Evolutionary conservation across 1,284 basidiomycete genomes (phyloP).

Genomic region (Trichosporon sp.): DNA sequence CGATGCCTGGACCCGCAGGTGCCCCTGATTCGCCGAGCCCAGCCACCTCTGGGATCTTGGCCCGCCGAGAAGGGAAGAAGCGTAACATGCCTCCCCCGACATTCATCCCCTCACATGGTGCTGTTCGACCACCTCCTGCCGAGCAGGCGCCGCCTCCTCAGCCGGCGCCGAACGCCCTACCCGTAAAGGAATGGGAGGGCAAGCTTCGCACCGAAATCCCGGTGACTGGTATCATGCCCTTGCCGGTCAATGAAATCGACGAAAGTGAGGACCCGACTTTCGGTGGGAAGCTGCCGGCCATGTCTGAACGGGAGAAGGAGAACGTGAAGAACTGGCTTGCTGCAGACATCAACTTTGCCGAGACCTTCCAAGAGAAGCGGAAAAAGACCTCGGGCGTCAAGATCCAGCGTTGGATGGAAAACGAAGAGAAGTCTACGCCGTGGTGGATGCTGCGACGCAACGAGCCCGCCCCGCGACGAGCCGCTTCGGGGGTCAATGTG

Average conservation of each 20-base stretch:
- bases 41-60: neutral
- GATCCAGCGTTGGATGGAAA: conserved; percentile 53
- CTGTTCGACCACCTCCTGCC: conserved; percentile 29
- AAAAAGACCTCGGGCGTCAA: conserved; percentile 39
- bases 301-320: conserved; percentile 61
- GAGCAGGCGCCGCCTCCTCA: conserved; percentile 15
- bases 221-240: conserved; percentile 66
- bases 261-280: conserved; percentile 58
- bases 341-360: conserved; percentile 59
- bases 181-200: conserved; percentile 52
- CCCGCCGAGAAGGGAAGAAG: conserved; percentile 27
- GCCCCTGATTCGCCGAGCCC: conserved; percentile 24
- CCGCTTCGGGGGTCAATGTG: conserved; percentile 64
- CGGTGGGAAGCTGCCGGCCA: conserved; percentile 62
- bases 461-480: conserved; percentile 29
- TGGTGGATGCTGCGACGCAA: conserved; percentile 52
- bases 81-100: conserved; percentile 47
- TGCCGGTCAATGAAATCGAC: conserved; percentile 62
- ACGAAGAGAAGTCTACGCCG: conserved; percentile 59
- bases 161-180: conserved; percentile 33
- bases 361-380: conserved; percentile 50
- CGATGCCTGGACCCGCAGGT: conserved; percentile 1
- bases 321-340: conserved; percentile 63
- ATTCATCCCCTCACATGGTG: conserved; percentile 41
- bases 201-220: conserved; percentile 63